phyloP scores from a whole-genome alignment of 2,329 filamentous ascomycete genomes.

The Fusarium buharicum region DNA sequence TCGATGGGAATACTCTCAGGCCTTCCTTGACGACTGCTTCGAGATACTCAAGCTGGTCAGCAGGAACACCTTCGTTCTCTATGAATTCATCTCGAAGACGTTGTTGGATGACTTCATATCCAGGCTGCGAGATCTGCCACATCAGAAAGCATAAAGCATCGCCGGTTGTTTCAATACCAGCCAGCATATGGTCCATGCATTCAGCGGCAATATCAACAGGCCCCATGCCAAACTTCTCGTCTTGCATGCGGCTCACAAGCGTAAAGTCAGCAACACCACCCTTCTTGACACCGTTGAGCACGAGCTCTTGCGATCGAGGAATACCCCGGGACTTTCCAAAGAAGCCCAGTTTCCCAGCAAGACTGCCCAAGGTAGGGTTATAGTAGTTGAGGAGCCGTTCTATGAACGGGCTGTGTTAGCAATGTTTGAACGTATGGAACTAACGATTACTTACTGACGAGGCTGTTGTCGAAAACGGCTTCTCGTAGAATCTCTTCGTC shows the following conservation, averaged over 20 bases:
- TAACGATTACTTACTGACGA: conserved; percentile 11
- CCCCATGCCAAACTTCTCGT: conserved; percentile 20
- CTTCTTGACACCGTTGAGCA: conserved; percentile 15
- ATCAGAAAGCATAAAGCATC: conserved; percentile 36
- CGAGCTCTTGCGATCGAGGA: conserved; percentile 3
- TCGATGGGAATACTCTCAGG: conserved; percentile 24
- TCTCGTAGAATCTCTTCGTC: conserved; percentile 28
- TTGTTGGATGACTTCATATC: conserved; percentile 9
- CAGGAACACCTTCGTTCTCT: neutral
- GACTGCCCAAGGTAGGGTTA: neutral
- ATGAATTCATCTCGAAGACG: conserved; percentile 12
- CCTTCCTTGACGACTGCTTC: conserved; percentile 34
- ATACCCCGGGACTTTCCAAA: conserved; percentile 27
- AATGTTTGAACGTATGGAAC: rapidly evolving
- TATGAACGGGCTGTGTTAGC: neutral
- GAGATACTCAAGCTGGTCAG: conserved; percentile 23
- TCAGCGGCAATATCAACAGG: conserved; percentile 27
- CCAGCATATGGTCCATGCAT: conserved; percentile 35
- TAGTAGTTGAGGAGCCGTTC: conserved; percentile 23
- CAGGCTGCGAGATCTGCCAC: conserved; percentile 34
- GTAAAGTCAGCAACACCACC: conserved; percentile 24
- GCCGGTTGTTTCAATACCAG: conserved; percentile 38
- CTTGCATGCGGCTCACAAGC: conserved; percentile 22
- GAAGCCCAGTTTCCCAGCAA: conserved; percentile 16
- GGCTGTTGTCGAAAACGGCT: conserved; percentile 25